Base-by-base conservation (phyloP, 2,329 filamentous ascomycete species). In the Rachicladosporium sp. region DNA sequence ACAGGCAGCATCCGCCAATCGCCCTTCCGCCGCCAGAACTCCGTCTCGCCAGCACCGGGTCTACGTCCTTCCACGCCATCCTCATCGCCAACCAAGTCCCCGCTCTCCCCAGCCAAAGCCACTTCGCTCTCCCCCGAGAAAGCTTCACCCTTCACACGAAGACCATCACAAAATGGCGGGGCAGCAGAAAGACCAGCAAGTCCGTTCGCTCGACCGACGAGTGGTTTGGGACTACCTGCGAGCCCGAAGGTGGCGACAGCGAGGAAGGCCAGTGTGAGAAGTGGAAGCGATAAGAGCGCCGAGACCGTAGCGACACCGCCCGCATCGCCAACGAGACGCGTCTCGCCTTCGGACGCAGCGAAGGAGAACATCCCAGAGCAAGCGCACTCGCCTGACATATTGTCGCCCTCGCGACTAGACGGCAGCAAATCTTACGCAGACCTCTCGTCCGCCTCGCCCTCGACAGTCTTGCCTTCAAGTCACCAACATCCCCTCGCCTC, bases 11-110 rank as follows among this genome's bases (percentile, higher is more conserved):
- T 41, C 2, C 33, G 38, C 33, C 52, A 59, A 46, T 58, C 56
- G 29, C 56, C 58, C 1, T 61, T 58, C 42, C 46, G 47, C 13
- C 50, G 55, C n/a, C 53, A 56, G 40, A 53, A 54, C 48, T 67
- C 64, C 31, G 63, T 62, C 12, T 53, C 61, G 10, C 23, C 23
- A 27, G 23, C 23, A 7, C 23, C 23, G 8, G 65, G 66, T 37
- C 39, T 40, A 13, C 31, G 35, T 30, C 35, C 31, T 12, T 32
- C 41, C 6, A 35, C 46, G 31, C 45, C 51, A 11, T 38, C 36
- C 8, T 39, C 47, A 6, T 58, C 55, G 9, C 51, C 52, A 7
- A 44, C 46, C 4, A 54, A 50, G 33, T 42, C 38, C 6, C 15
- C 27, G 19, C 34, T 30, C 29, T 29, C 39, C 15, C 23, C 39